Conservation (phyloP, 106 monocot genomes). For the Dactylorhiza incarnata region DNA sequence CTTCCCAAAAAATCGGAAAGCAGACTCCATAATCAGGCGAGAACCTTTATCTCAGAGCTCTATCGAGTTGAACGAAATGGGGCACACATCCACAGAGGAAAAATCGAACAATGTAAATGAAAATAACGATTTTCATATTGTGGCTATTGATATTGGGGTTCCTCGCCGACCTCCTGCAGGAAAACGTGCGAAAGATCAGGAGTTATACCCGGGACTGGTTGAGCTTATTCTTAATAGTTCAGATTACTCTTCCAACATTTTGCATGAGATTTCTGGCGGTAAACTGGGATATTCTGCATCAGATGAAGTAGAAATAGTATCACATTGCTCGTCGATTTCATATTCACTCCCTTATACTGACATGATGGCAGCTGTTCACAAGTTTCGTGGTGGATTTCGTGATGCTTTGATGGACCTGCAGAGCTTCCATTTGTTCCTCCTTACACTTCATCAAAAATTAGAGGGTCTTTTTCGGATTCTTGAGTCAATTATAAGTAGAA, state of each 20-base stretch:
- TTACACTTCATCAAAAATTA: slow-evolving; percentile 35
- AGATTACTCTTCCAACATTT: slow-evolving; percentile 50
- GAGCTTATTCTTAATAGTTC: slow-evolving; percentile 73
- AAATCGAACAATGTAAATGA: slow-evolving; percentile 9
- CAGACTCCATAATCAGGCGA: slow-evolving; percentile 31
- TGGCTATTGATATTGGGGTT: slow-evolving; percentile 88
- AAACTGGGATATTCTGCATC: slow-evolving; percentile 45
- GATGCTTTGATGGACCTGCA: slow-evolving; percentile 71
- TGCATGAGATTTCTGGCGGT: slow-evolving; percentile 80
- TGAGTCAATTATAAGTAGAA: slow-evolving; percentile 52
- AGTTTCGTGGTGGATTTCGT: slow-evolving; percentile 80
- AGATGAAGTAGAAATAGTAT: slow-evolving; percentile 17
- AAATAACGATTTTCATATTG: slow-evolving; percentile 35
- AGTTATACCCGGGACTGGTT: slow-evolving; percentile 73
- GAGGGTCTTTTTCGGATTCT: slow-evolving; percentile 65
- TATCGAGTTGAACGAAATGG: slow-evolving; percentile 6
- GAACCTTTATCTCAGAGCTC: slow-evolving; percentile 18
- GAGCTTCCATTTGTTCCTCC: slow-evolving; percentile 73
- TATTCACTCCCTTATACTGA: slow-evolving; percentile 28
- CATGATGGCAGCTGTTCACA: slow-evolving; percentile 37
- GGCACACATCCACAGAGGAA: not conserved
- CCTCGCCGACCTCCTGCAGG: slow-evolving; percentile 81
- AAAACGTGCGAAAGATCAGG: slow-evolving; percentile 75
- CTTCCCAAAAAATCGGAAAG: slow-evolving; percentile 44
- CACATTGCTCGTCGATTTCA: slow-evolving; percentile 9